A percentile compares a stretch with the other conserved stretches of the same genome.
phyloP scores from a whole-genome alignment of 2,329 filamentous ascomycete species.

The Emmonsiellopsis sp. region DNA sequence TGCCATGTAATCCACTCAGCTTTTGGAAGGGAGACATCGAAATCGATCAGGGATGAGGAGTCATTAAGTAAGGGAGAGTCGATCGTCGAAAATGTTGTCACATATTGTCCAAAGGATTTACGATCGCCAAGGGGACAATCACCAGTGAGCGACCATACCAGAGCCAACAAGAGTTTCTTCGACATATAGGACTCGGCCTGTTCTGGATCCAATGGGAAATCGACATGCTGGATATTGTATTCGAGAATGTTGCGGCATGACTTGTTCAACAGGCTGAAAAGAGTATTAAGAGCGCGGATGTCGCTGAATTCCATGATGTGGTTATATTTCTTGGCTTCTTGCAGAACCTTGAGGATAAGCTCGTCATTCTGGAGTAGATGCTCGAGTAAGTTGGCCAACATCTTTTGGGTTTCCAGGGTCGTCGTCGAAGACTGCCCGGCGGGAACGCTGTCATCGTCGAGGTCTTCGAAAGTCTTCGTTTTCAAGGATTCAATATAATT shows the following conservation, averaged over 20 bases:
- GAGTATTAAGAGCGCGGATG: slow-evolving; percentile 78
- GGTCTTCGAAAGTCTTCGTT: slow-evolving; percentile 79
- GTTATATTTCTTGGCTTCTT: slow-evolving; percentile 66
- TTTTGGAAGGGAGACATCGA: slow-evolving; percentile 77
- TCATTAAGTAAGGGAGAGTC: slow-evolving; percentile 74
- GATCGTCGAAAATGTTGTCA: slow-evolving; percentile 74
- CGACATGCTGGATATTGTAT: slow-evolving; percentile 88
- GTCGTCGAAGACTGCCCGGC: slow-evolving; percentile 68
- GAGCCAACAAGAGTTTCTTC: slow-evolving; percentile 85
- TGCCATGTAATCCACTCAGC: slow-evolving; percentile 92
- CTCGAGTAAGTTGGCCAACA: slow-evolving; percentile 71
- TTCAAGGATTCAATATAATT: slow-evolving; percentile 83
- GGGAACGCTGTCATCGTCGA: slow-evolving; percentile 82
- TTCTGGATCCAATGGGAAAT: slow-evolving; percentile 85
- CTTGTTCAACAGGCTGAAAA: slow-evolving; percentile 95
- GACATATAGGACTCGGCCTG: slow-evolving; percentile 82
- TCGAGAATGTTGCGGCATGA: slow-evolving; percentile 84
- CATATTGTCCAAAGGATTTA: slow-evolving; percentile 77
- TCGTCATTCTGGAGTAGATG: slow-evolving; percentile 67
- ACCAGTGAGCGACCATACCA: slow-evolving; percentile 93
- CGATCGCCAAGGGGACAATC: slow-evolving; percentile 85
- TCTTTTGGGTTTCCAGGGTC: slow-evolving; percentile 66
- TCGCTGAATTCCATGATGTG: slow-evolving; percentile 99
- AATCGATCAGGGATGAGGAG: slow-evolving; percentile 84
- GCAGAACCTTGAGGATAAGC: slow-evolving; percentile 70